Evolutionary conservation across 306 rosid species (phyloP), one percentile per base, ranked within the genome.

Genomic region (Vachellia collinsii): DNA sequence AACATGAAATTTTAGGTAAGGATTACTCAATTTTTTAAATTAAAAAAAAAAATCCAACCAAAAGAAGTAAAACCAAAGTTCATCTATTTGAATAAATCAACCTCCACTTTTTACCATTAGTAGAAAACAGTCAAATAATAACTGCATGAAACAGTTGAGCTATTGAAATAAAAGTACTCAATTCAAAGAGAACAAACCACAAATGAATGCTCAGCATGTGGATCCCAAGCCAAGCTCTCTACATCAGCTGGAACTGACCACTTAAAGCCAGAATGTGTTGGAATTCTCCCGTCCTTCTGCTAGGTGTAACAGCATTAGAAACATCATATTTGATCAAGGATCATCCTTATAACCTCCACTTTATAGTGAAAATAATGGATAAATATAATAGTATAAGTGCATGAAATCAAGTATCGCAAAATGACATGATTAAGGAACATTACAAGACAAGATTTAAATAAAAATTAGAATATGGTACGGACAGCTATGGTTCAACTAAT

Each of bases 161-260:
- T 0, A 19, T 25, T 7, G 38, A 16, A 66, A 38, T 7, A 8
- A 3, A 66, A 37, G 47, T 38, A 8, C 29, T 37, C 36, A 76
- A 88, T 70, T 80, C 51, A 67, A 72, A 77, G 11, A 63, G 25
- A 70, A 83, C 97, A 43, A 76, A 94, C 99, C 99, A 90, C 94
- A 87, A 89, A 94, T 25, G 85, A 89, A 88, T 93, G 86, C 82
- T 91, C 95, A 0, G 87, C 77, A 80, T 94, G 97, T 13, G 99
- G 97, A 86, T 94, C 97, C 97, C 99, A 94, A 59, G 94, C 97
- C 87, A 94, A 89, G 92, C 91, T 86, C 87, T 94, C 99, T 14
- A 94, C 99, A 50, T 94, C 97, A 81, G 93, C 86, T 44, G 87
- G 61, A 71, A 91, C 95, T 51, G 78, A 84, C 99, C 99, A 91